Evolutionary conservation across 2,329 filamentous ascomycete genomes (phyloP), one percentile per base, ranked within the genome.

Genomic region (Akanthomyces lecanii): DNA sequence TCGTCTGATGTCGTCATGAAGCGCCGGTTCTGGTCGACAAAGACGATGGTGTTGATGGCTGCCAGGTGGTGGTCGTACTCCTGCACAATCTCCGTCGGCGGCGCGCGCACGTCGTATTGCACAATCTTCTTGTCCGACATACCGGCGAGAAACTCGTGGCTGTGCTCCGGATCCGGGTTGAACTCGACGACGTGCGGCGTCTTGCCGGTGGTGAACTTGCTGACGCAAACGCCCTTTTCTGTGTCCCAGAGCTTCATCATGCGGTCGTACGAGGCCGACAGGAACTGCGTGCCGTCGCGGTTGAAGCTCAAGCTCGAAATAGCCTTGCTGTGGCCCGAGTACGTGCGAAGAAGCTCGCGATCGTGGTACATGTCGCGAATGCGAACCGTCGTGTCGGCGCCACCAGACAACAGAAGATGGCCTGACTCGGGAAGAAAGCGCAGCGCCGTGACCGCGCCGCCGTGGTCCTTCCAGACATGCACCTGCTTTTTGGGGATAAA

Each of bases 41-140:
- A 99, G 5, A 91, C 95, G 68, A 99, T 91, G 11, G 95, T 98
- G 78, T 99, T 99, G 80, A 99, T 89, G 28, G 95, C 92, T n/a
- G 92, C 95, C 66, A 99, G 80, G 75, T 99, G 95, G 76, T 99
- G 95, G 73, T 99, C 94, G 78, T 99, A 99, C 79, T 98, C 95
- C 73, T 99, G 96, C 14, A 97, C 90, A 64, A 95, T 83, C 70
- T 96, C 87, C 68, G 86, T 86, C 65, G 81, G 78, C 65, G 81
- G 78, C 7, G 88, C 87, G 33, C 96, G 86, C 2, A 88, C 93
- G 76, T 99, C 95, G 76, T 96, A 99, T 73, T 99, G 95, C 48
- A 99, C 84, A 69, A 99, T 99, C 81, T 97, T 97, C 82, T 99
- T 99, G 77, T 99, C 94, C 44, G 91, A 95, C 91, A 98, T 96